Base-by-base conservation (phyloP, 768 basidiomycete genomes). In the Termitomyces sp. region DNA sequence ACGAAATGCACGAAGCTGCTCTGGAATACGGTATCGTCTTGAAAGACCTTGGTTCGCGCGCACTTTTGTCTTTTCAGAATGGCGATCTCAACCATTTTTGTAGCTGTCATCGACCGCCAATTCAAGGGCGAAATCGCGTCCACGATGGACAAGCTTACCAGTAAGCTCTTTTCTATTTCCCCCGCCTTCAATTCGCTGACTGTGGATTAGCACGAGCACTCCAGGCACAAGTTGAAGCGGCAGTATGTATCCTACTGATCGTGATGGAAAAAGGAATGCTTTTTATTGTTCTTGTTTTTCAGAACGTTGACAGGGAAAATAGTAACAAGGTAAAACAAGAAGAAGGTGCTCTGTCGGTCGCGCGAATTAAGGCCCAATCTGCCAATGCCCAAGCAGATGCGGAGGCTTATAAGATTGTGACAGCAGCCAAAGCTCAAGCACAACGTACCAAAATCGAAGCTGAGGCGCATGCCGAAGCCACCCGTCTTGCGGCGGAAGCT, bases 111-210 rank as follows among this genome's bases (percentile, higher is more conserved):
- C 58, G 90, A 93, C 68, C 78, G 91, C 33, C 88, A 92, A 65
- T 93, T 93, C 78, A 93, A 93, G 76, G 91, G 90, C 59, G 91
- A 93, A 67, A 91, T 92, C 63, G 91, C 89, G 1, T 75, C 81
- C 30, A 90, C 89, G 1, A 93, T 92, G 91, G 88, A 92, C 67
- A 89, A 90, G 67, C 77, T 92, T 55, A 93, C 89, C 4, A 76
- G 72, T 75, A 56, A 63, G 69, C 59, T 16, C 8, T 42, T 41
- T 33, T 34, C 5, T 34, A 42, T 27, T 16, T 13, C 16, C 6
- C 24, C 22, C 37, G 9, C 22, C 6, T 57, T 34, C 18, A 20
- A 27, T 22, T 57, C 30, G 18, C 64, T 66, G 57, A 67, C 46
- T 55, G 42, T 31, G 45, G n/a, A 31, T 42, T 45, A 66, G 89